phyloP scores from a whole-genome alignment of 1,139 yeast genomes.

The Suhomyces wounanorum region DNA sequence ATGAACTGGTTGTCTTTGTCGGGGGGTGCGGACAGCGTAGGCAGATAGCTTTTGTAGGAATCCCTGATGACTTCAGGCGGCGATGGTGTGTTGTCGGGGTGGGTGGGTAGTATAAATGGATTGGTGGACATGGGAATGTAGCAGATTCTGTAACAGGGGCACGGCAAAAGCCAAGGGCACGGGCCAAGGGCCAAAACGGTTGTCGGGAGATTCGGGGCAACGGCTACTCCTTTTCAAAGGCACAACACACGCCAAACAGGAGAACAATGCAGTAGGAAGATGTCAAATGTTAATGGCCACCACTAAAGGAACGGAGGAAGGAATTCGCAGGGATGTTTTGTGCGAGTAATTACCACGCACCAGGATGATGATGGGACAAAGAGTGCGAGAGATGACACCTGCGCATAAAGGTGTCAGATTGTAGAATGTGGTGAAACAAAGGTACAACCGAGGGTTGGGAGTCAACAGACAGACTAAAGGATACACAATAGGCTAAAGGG shows the following conservation, averaged over 20 bases:
- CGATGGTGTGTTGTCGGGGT: conserved; percentile 13
- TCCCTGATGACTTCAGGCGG: conserved; percentile 9
- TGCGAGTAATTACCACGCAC: background rate
- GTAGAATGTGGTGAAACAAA: conserved; percentile 4
- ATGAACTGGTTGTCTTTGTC: conserved; percentile 4
- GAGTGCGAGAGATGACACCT: background rate
- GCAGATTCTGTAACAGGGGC: background rate
- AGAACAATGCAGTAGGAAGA: background rate
- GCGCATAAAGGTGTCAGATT: background rate
- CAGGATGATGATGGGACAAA: background rate
- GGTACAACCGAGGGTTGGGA: background rate
- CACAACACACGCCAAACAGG: background rate
- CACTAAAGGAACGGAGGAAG: background rate
- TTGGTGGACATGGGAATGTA: conserved; percentile 11
- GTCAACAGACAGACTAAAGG: background rate
- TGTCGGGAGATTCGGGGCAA: background rate
- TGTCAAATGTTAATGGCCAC: background rate
- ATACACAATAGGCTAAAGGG: background rate
- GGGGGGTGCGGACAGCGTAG: conserved; percentile 3
- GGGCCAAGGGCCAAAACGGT: background rate
- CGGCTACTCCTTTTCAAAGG: background rate
- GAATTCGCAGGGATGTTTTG: background rate
- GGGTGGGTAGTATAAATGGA: conserved; percentile 13
- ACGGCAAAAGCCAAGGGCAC: background rate
- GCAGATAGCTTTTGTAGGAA: conserved; percentile 5